These are phyloP conservation scores for Paramyrothecium roridum DNA, from an alignment of 2,329 filamentous ascomycete species.

Conservation along the genomic window DNA sequence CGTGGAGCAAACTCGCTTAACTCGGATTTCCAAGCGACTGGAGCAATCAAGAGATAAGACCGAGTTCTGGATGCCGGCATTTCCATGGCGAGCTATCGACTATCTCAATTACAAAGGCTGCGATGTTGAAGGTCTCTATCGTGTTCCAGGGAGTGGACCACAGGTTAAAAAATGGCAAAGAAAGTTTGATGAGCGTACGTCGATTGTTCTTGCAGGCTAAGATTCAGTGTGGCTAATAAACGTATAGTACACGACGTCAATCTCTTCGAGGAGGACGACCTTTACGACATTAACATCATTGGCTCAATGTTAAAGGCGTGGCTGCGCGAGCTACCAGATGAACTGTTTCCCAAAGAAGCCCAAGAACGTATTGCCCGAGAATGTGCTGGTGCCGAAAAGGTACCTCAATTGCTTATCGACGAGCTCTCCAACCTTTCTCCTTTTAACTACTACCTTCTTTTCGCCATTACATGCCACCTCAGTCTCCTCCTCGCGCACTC, in stretches of 20 bases:
- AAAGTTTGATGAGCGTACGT: constrained; percentile 77
- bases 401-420: constrained; percentile 83
- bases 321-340: constrained; percentile 91
- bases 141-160: constrained; percentile 84
- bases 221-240: constrained; percentile 4
- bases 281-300: constrained; percentile 96
- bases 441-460: constrained; percentile 96
- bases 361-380: constrained; percentile 79
- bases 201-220: neutral
- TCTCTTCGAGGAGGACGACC: constrained; percentile 79
- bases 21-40: constrained; percentile 84
- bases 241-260: constrained; percentile 77
- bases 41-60: constrained; percentile 92
- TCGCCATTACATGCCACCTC: constrained; percentile 94
- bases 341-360: constrained; percentile 81
- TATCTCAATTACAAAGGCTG: constrained; percentile 93
- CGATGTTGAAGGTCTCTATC: constrained; percentile 90
- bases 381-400: constrained; percentile 73
- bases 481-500: constrained; percentile 87
- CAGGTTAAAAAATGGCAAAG: constrained; percentile 93
- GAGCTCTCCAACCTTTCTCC: constrained; percentile 92
- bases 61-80: constrained; percentile 97
- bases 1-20: constrained; percentile 84
- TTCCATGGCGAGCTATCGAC: constrained; percentile 94
- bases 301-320: constrained; percentile 95